A percentile compares a stretch with the other conserved stretches of the same genome.
These are phyloP conservation scores for Aureobasidium pullulans DNA, from an alignment of 2,329 filamentous ascomycete genomes.

Conservation along the genomic window DNA sequence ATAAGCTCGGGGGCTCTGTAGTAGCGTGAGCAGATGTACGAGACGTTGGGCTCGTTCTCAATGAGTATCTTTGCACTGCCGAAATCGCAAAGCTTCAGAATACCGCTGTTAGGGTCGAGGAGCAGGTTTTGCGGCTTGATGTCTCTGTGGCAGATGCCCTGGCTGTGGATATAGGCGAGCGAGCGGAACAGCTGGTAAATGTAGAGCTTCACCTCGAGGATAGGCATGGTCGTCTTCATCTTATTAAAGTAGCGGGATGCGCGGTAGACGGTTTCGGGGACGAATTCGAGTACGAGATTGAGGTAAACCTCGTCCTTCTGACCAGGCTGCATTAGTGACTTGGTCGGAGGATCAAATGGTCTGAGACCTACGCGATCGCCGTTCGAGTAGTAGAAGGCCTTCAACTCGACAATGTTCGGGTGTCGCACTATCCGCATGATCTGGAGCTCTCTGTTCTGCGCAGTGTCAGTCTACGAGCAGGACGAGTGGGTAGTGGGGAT, in stretches of 20 bases:
- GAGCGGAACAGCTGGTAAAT: conserved; percentile 99
- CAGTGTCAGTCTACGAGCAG: neutral
- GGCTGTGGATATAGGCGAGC: conserved; percentile 96
- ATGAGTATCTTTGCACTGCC: conserved; percentile 97
- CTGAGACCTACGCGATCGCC: conserved; percentile 69
- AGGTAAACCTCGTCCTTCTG: conserved; percentile 92
- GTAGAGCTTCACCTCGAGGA: conserved; percentile 97
- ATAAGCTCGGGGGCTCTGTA: conserved; percentile 97
- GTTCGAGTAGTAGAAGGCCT: conserved; percentile 99
- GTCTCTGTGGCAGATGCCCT: conserved; percentile 97
- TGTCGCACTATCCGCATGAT: conserved; percentile 99
- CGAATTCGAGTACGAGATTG: conserved; percentile 95
- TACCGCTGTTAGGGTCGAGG: conserved; percentile 80
- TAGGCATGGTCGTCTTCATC: conserved; percentile 99
- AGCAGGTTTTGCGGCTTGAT: conserved; percentile 99
- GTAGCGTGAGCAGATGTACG: conserved; percentile 98
- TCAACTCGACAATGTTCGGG: conserved; percentile 97
- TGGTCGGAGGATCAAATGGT: neutral
- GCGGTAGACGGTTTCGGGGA: conserved; percentile 96
- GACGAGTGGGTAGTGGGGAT: neutral
- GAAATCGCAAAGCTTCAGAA: conserved; percentile 97
- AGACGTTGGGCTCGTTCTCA: conserved; percentile 98
- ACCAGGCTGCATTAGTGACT: conserved; percentile 18
- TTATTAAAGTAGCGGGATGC: conserved; percentile 99
- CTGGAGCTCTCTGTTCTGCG: conserved; percentile 92